Base-by-base conservation (phyloP, 73 alveolate genomes). In the Breviolum minutum region DNA sequence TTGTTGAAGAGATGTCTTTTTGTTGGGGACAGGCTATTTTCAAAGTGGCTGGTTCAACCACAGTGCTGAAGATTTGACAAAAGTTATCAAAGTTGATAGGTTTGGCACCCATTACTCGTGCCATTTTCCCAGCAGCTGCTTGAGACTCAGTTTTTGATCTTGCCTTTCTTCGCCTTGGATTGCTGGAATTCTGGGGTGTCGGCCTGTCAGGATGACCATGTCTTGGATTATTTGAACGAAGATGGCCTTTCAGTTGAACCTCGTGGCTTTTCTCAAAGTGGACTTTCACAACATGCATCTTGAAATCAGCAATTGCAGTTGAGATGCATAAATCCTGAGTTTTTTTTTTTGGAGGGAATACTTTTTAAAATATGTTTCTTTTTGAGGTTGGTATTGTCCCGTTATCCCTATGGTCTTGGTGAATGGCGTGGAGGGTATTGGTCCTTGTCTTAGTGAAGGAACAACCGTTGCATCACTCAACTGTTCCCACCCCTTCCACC, bases 341-440 rank as follows among this genome's bases (percentile, higher is more conserved):
- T 77, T 22, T 19, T 8, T 4, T 54, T 74, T 20, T 77, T 54
- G 86, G 19, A 17, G 27, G 82, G 82, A 17, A 5, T 24, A 17
- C 19, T 20, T 17, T 14, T 8, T 0, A 29, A 73, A 73, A 17
- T 24, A 14, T 22, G 54, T 40, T 40, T 40, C 54, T 40, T 40
- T 40, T 77, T 62, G 63, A 87, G 95, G 95, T 27, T 89, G 96
- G 99, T 99, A 99, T 99, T 99, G 99, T 71, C 99, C 99, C 27
- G 99, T 99, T 62, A 99, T 99, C 54, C 99, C 99, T 22, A 99
- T 99, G 99, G 99, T 99, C 13, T 99, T 99, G 69, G 99, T 99
- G 80, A 99, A 99, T 90, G 99, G 99, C n/a, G 99, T 99, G 40
- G 99, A 99, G 81, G 99, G 99, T 19, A 99, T 99, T 48, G 99